phyloP scores from a whole-genome alignment of 2,329 filamentous ascomycete species.

The Exophiala xenobiotica region DNA sequence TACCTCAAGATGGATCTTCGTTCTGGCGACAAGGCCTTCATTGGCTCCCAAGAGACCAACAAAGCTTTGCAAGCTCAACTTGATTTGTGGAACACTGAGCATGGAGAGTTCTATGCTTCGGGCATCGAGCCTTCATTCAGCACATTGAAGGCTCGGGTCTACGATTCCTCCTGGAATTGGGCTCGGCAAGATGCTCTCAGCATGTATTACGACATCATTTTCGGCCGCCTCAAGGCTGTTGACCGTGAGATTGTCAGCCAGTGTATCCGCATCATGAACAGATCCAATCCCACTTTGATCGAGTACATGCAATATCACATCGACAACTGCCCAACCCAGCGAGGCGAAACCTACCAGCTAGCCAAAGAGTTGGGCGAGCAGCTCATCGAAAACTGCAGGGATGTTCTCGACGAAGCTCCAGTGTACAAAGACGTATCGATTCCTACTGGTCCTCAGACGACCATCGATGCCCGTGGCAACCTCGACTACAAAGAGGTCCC shows the following conservation, averaged over 20 bases:
- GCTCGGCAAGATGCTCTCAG: slow-evolving; percentile 92
- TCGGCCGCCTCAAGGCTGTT: slow-evolving; percentile 85
- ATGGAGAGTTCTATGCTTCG: slow-evolving; percentile 92
- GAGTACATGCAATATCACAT: slow-evolving; percentile 99
- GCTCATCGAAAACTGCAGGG: slow-evolving; percentile 96
- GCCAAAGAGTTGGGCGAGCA: slow-evolving; percentile 90
- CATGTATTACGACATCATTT: slow-evolving; percentile 99
- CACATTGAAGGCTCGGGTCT: slow-evolving; percentile 87
- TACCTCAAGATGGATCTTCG: slow-evolving; percentile 97
- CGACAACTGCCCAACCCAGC: slow-evolving; percentile 94
- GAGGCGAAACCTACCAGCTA: slow-evolving; percentile 96
- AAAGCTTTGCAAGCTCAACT: slow-evolving; percentile 87
- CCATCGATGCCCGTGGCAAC: slow-evolving; percentile 88
- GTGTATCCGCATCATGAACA: slow-evolving; percentile 99
- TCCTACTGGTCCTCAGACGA: slow-evolving; percentile 87
- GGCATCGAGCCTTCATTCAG: slow-evolving; percentile 95
- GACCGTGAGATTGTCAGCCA: slow-evolving; percentile 98
- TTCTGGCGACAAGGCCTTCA: slow-evolving; percentile 90
- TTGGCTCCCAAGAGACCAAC: slow-evolving; percentile 80
- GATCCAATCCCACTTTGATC: slow-evolving; percentile 89
- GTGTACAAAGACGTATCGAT: slow-evolving; percentile 95
- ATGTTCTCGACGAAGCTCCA: slow-evolving; percentile 77
- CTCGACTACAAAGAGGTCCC: slow-evolving; percentile 88
- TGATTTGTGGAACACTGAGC: slow-evolving; percentile 91
- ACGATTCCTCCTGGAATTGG: slow-evolving; percentile 99